Evolutionary conservation across 2,329 filamentous ascomycete species (phyloP).

Genomic region (Berkeleyomyces basicola): DNA sequence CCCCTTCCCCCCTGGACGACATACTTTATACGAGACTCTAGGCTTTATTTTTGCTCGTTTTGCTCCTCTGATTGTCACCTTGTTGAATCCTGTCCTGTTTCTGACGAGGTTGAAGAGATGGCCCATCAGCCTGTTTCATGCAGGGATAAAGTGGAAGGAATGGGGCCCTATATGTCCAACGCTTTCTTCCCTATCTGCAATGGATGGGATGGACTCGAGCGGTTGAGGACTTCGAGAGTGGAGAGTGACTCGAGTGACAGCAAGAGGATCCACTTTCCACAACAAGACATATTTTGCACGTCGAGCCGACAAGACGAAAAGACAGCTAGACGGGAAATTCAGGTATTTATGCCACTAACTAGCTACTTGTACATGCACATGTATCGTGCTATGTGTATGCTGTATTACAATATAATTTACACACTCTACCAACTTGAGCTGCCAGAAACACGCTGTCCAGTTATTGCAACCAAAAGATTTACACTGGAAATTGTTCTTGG

Average conservation of each 20-base stretch:
- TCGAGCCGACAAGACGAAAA: background rate
- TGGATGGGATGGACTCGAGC: background rate
- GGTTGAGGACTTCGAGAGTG: background rate
- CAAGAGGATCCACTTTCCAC: constrained; percentile 2
- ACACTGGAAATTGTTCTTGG: background rate
- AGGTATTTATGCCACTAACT: background rate
- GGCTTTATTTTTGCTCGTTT: background rate
- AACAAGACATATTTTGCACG: background rate
- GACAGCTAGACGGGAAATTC: background rate
- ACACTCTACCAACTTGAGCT: background rate
- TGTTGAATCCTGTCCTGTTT: background rate
- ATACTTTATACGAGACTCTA: background rate
- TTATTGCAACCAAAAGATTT: background rate
- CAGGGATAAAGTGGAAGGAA: background rate
- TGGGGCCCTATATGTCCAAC: background rate
- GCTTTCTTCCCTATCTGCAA: background rate
- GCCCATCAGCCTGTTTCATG: background rate
- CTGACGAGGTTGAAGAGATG: background rate
- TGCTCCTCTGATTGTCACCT: background rate
- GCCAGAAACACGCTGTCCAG: background rate
- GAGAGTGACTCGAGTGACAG: background rate
- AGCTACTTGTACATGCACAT: too few relatives aligned
- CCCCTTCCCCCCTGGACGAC: background rate
- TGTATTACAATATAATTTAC: too few relatives aligned
- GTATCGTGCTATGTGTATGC: too few relatives aligned